Evolutionary conservation across 2,329 filamentous ascomycete species (phyloP).

Genomic region (Trichocomaceae sp.): DNA sequence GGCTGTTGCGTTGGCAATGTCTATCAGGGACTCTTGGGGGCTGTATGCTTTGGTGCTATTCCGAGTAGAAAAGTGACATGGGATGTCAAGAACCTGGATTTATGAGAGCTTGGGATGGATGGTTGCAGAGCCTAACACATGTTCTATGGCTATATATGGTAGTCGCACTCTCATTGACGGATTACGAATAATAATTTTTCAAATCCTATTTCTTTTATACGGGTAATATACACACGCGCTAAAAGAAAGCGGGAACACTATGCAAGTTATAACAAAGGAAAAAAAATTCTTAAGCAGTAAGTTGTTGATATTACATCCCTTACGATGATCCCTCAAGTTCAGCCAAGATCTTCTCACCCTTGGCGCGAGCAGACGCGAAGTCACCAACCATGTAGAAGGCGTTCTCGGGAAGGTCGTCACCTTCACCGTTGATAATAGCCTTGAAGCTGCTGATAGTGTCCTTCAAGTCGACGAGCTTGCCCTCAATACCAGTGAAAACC

Average conservation of each 20-base stretch:
- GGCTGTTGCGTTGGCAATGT: not conserved
- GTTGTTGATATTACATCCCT: slow-evolving; percentile 36
- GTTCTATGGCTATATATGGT: too few relatives aligned
- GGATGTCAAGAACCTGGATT: slow-evolving; percentile 10
- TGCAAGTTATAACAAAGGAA: slow-evolving; percentile 27
- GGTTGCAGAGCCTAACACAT: slow-evolving; percentile 7
- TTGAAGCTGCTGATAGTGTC: slow-evolving; percentile 97
- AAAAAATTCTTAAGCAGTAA: slow-evolving; percentile 7
- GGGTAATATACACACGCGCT: slow-evolving; percentile 38
- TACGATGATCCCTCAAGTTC: slow-evolving; percentile 65
- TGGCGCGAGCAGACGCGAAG: slow-evolving; percentile 82
- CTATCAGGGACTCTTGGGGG: slow-evolving; percentile 5
- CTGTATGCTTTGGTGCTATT: not conserved
- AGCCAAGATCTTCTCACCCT: slow-evolving; percentile 99
- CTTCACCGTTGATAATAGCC: slow-evolving; percentile 89
- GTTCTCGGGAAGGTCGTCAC: slow-evolving; percentile 90
- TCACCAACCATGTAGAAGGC: slow-evolving; percentile 98
- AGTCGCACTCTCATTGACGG: not conserved
- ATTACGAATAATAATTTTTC: not conserved
- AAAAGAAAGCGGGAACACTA: slow-evolving; percentile 32
- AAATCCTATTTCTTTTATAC: slow-evolving; percentile 25
- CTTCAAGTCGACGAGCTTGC: slow-evolving; percentile 95
- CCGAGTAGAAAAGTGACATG: not conserved
- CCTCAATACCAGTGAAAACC: slow-evolving; percentile 75
- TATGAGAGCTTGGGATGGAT: slow-evolving; percentile 6